These are phyloP conservation scores for Phanerodontia chrysosporium DNA, from an alignment of 768 basidiomycete species.

Conservation along the genomic window DNA sequence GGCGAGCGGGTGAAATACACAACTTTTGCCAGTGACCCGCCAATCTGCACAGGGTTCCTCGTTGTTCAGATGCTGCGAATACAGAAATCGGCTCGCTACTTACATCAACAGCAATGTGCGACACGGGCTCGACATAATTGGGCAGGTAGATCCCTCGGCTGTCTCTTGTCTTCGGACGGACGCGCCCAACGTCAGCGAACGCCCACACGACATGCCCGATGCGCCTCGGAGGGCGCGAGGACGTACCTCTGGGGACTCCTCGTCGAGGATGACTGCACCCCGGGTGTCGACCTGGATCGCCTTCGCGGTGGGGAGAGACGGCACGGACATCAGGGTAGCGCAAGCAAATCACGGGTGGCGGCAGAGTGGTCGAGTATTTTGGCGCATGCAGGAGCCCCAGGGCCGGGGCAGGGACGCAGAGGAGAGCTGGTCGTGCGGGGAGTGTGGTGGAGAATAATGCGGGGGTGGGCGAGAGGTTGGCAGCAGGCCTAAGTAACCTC, in stretches of 20 bases:
- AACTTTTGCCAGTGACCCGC: constrained; percentile 95
- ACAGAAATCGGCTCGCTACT: constrained; percentile 31
- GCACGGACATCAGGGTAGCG: constrained; percentile 28
- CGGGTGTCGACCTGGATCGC: constrained; percentile 94
- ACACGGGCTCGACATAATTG: constrained; percentile 95
- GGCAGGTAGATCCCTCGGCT: constrained; percentile 96
- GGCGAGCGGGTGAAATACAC: constrained; percentile 97
- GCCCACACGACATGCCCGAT: neutral
- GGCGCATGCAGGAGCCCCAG: neutral
- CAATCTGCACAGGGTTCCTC: constrained; percentile 54
- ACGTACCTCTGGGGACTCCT: constrained; percentile 90
- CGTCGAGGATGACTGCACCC: constrained; percentile 88
- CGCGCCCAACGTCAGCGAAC: constrained; percentile 4
- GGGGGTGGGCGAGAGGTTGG: neutral
- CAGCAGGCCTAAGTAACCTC: neutral
- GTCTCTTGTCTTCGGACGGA: constrained; percentile 74
- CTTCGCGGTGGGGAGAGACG: constrained; percentile 74
- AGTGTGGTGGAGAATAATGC: neutral
- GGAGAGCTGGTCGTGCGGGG: neutral
- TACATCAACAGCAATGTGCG: constrained; percentile 96
- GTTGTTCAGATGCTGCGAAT: neutral
- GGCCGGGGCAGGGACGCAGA: neutral
- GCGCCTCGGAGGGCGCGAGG: neutral
- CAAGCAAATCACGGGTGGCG: neutral
- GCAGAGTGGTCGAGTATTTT: neutral